Evolutionary conservation across 371 early-diverging fungal species (phyloP).

Genomic region (Coemansia sp.): DNA sequence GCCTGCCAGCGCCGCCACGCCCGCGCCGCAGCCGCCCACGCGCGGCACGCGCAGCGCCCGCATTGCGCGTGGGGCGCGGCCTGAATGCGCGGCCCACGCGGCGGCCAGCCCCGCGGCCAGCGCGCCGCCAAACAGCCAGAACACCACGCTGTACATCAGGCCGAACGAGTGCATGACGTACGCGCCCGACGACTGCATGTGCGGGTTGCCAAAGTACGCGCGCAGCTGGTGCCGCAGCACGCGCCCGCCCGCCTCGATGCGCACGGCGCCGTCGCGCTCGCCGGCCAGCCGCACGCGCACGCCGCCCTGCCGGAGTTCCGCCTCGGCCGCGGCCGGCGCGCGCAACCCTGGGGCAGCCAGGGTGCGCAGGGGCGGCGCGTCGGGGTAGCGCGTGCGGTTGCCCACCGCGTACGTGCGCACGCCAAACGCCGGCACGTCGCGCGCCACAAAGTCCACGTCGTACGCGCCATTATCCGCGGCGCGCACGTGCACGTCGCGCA

Average conservation of each 20-base stretch:
- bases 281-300: constrained; percentile 12
- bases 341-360: not conserved
- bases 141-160: constrained; percentile 47
- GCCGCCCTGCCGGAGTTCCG: constrained; percentile 14
- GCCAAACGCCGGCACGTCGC: constrained; percentile 33
- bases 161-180: constrained; percentile 51
- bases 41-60: not conserved
- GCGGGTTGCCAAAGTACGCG: constrained; percentile 46
- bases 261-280: constrained; percentile 8
- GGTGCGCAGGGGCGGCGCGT: not conserved
- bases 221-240: constrained; percentile 37
- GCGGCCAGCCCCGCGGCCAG: constrained; percentile 25
- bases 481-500: constrained; percentile 4
- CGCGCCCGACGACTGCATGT: constrained; percentile 48
- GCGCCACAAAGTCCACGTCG: constrained; percentile 40
- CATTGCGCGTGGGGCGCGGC: not conserved
- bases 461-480: not conserved
- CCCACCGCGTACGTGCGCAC: constrained; percentile 19
- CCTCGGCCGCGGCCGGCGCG: not conserved
- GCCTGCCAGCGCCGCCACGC: constrained; percentile 1
- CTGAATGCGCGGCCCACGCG: not conserved
- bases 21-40: too few species aligned
- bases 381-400: not conserved
- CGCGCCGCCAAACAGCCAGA: constrained; percentile 27
- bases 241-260: constrained; percentile 6